Evolutionary conservation across 331 rosid species (phyloP).

Genomic region (Pyrus hybrid): DNA sequence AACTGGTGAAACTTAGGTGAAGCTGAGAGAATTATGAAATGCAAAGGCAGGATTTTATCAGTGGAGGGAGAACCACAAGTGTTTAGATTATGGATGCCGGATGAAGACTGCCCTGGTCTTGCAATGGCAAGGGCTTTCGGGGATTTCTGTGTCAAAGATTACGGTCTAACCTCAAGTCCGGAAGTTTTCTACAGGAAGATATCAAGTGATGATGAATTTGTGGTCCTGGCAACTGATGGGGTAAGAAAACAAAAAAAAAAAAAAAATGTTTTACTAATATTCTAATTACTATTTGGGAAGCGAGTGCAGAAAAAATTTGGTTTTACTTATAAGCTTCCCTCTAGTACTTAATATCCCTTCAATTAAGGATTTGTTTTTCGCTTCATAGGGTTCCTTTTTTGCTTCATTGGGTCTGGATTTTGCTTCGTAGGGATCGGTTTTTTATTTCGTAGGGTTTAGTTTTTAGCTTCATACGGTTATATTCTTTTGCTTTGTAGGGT

Average conservation of each 20-base stretch:
- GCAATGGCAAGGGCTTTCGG: constrained; percentile 97
- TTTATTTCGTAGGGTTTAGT: no score
- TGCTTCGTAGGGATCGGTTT: no score
- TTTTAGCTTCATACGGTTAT: no score
- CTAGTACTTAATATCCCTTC: no score
- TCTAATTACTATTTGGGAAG: not conserved
- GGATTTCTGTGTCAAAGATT: constrained; percentile 90
- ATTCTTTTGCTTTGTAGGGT: no score
- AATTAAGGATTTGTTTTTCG: no score
- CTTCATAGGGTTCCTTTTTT: no score
- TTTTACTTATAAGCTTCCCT: no score
- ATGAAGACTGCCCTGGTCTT: constrained; percentile 81
- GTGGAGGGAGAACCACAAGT: constrained; percentile 67
- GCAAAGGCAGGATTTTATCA: constrained; percentile 70
- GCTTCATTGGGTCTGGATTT: no score
- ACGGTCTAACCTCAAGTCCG: constrained; percentile 73
- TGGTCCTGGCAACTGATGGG: constrained; percentile 88
- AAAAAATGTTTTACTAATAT: not conserved
- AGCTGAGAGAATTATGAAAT: constrained; percentile 56
- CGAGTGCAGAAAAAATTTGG: not conserved
- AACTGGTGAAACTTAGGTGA: constrained; percentile 41
- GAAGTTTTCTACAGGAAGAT: constrained; percentile 55
- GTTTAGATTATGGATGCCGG: constrained; percentile 89
- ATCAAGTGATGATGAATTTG: constrained; percentile 56
- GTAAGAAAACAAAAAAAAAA: constrained; percentile 21